These are phyloP conservation scores for Globisporangium barbulae DNA, from an alignment of 352 stramenopile species.

Conservation along the genomic window DNA sequence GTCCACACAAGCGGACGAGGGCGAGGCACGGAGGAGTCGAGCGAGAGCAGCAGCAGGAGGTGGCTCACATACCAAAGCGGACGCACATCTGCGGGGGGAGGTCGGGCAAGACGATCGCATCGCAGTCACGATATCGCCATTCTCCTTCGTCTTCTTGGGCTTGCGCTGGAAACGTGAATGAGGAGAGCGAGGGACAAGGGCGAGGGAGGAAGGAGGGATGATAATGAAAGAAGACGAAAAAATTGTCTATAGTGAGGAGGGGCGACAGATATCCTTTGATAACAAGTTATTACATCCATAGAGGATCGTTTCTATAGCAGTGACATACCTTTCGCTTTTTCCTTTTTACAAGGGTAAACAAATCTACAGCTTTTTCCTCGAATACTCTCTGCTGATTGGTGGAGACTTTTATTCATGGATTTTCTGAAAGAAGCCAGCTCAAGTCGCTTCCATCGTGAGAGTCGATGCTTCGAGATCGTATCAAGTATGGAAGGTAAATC, in stretches of 20 bases:
- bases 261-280: neutral
- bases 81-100: neutral
- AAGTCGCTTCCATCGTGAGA: neutral
- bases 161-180: neutral
- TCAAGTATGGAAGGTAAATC: neutral
- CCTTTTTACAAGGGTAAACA: neutral
- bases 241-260: neutral
- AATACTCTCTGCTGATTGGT: neutral
- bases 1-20: neutral
- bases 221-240: neutral
- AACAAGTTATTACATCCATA: neutral
- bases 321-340: neutral
- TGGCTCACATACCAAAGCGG: neutral
- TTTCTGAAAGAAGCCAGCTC: conserved; percentile 1
- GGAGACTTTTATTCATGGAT: neutral
- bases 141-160: neutral
- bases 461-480: neutral
- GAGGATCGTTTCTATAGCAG: neutral
- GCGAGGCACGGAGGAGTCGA: neutral
- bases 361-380: neutral
- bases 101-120: too few species aligned
- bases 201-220: neutral
- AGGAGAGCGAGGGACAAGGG: neutral
- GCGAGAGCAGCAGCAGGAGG: neutral
- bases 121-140: neutral